These are phyloP conservation scores for Agaricales sp. DNA, from an alignment of 1,284 basidiomycete species.

Conservation along the genomic window DNA sequence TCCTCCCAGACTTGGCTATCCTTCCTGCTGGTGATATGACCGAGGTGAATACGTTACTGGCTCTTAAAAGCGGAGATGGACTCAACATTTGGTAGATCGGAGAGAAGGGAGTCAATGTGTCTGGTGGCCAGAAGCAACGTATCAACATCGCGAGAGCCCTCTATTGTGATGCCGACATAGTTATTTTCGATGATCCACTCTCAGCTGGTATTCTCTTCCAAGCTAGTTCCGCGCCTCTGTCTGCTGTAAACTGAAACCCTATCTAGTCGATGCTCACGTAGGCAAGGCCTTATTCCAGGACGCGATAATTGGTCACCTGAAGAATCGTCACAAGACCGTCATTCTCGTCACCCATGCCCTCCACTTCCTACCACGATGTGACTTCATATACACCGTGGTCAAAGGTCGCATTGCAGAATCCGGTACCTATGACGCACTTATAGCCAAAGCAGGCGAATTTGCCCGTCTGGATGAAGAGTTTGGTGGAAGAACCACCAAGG, in stretches of 20 bases:
- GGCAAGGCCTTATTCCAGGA: conserved; percentile 61
- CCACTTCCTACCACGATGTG: conserved; percentile 60
- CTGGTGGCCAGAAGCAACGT: conserved; percentile 49
- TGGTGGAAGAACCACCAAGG: conserved; percentile 41
- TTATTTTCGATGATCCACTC: conserved; percentile 67
- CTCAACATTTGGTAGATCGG: conserved; percentile 35
- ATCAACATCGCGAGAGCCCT: conserved; percentile 67
- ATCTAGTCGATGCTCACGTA: conserved; percentile 56
- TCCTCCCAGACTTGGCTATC: conserved; percentile 61
- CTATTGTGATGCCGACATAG: conserved; percentile 62
- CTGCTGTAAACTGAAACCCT: background rate
- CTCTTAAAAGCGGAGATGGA: no score
- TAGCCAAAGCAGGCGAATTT: conserved; percentile 45
- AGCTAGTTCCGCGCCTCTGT: conserved; percentile 6
- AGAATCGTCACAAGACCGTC: conserved; percentile 50
- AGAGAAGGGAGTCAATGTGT: conserved; percentile 34
- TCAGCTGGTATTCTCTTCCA: conserved; percentile 41
- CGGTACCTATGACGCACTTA: conserved; percentile 52
- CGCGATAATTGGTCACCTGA: conserved; percentile 48
- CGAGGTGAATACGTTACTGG: no score
- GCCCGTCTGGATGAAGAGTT: conserved; percentile 55
- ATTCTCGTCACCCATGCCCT: conserved; percentile 66
- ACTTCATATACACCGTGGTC: conserved; percentile 55
- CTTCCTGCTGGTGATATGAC: conserved; percentile 71
- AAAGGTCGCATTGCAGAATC: conserved; percentile 52